Evolutionary conservation across 2,329 filamentous ascomycete genomes (phyloP), one percentile per base, ranked within the genome.

Genomic region (Apiospora hydei): DNA sequence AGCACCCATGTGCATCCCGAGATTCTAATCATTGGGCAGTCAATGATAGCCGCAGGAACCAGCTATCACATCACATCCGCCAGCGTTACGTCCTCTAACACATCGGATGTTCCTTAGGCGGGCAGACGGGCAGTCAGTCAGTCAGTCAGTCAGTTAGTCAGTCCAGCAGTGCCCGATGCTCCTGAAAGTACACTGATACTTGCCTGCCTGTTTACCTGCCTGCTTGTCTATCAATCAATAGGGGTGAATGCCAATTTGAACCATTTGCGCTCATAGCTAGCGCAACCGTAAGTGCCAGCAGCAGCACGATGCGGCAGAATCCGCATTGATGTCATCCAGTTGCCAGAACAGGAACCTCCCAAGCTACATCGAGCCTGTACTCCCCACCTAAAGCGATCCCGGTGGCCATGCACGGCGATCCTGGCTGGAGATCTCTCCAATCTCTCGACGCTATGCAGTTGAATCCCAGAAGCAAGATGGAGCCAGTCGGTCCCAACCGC

Each of bases 361-460:
- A 16, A 57, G 53, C 10, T 41, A 38, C 57, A 61, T 61, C 53
- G 21, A 64, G 30, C 14, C 57, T 64, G 34, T 64, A 41, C 34
- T 4, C 57, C 53, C 57, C 57, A 64, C 57, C 18, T n/a, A n/a
- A 24, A 41, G 30, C 34, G 11, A 64, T 64, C 57, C 57, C 34
- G 41, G 57, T 64, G 34, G 34, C 57, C 57, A 64, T 41, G 57
- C 57, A 41, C 21, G 34, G 57, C 57, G 11, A 64, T 64, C 57
- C 34, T 64, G 10, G 34, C 57, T 41, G 57, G 34, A 64, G 57
- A 64, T 64, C 57, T 64, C 57, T 64, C 30, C 34, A 61, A 61
- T 38, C 30, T 61, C 34, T 38, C 30, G 18, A 61, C 26, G 30
- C 53, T 61, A 61, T 61, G 30, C 21, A 57, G 26, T n/a, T 51